phyloP scores from a whole-genome alignment of 2,329 filamentous ascomycete species.

The Chalara sp. region DNA sequence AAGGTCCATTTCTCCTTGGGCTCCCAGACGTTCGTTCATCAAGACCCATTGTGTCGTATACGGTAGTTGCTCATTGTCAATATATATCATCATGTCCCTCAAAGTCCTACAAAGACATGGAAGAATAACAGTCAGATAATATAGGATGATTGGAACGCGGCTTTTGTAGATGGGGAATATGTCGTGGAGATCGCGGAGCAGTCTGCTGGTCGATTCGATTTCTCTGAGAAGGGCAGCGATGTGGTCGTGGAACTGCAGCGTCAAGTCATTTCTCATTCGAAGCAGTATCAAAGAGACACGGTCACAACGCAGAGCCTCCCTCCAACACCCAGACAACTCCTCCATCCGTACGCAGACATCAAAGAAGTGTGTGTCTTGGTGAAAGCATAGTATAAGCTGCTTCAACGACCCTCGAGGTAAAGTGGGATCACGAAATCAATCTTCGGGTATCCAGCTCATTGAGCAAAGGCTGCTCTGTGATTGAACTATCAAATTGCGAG shows the following conservation, averaged over 20 bases:
- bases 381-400: not conserved
- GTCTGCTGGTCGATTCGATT: slow-evolving; percentile 30
- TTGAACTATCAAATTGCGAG: slow-evolving; percentile 7
- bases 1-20: slow-evolving; percentile 44
- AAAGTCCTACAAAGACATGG: slow-evolving; percentile 48
- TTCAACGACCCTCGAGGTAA: too few species aligned
- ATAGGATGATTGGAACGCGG: slow-evolving; percentile 43
- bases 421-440: not conserved
- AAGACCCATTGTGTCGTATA: slow-evolving; percentile 47
- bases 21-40: slow-evolving; percentile 50
- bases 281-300: slow-evolving; percentile 41
- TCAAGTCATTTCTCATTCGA: slow-evolving; percentile 40
- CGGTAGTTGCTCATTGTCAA: slow-evolving; percentile 42
- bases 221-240: slow-evolving; percentile 37
- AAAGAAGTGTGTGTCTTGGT: slow-evolving; percentile 17
- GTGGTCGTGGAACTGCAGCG: slow-evolving; percentile 36
- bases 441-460: too few species aligned
- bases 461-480: slow-evolving; percentile 13
- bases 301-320: slow-evolving; percentile 47
- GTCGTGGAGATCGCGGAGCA: slow-evolving; percentile 49
- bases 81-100: slow-evolving; percentile 43
- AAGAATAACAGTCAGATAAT: slow-evolving; percentile 49
- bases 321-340: slow-evolving; percentile 38
- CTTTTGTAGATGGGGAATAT: slow-evolving; percentile 43
- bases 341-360: slow-evolving; percentile 25